Percentiles rank a stretch among this genome's conserved stretches.
Evolutionary conservation across 768 basidiomycete genomes (phyloP).

Genomic region (Suillus bovinus): DNA sequence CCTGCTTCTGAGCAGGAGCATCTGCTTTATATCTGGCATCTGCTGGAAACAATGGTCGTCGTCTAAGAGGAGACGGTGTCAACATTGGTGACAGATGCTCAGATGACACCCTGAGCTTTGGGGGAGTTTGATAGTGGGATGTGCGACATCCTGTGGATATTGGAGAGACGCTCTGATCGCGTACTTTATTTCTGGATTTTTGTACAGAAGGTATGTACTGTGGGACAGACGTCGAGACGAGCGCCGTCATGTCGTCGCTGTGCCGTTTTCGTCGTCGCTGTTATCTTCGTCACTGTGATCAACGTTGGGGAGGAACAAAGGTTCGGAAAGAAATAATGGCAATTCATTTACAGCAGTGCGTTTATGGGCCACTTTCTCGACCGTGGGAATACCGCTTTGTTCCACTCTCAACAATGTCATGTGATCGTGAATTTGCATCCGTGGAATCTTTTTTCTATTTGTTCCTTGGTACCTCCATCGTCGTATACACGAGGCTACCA

Average conservation of each 20-base stretch:
- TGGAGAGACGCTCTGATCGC: slow-evolving; percentile 32
- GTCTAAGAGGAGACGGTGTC: slow-evolving; percentile 62
- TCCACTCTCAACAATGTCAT: slow-evolving; percentile 33
- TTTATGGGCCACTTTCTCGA: slow-evolving; percentile 27
- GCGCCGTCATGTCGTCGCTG: slow-evolving; percentile 23
- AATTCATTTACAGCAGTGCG: slow-evolving; percentile 18
- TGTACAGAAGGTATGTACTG: slow-evolving; percentile 37
- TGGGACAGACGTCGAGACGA: slow-evolving; percentile 33
- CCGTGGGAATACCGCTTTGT: slow-evolving; percentile 27
- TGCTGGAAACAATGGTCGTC: slow-evolving; percentile 41
- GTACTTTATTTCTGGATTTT: slow-evolving; percentile 18
- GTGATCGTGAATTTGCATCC: slow-evolving; percentile 31
- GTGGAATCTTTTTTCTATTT: slow-evolving; percentile 17
- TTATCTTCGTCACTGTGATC: slow-evolving; percentile 22
- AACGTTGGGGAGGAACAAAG: slow-evolving; percentile 23
- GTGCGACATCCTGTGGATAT: slow-evolving; percentile 35
- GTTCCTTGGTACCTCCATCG: slow-evolving; percentile 19
- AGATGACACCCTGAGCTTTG: slow-evolving; percentile 27
- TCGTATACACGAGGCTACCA: slow-evolving; percentile 37
- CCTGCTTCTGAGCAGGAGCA: slow-evolving; percentile 41
- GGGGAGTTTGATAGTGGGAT: slow-evolving; percentile 36
- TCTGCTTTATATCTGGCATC: slow-evolving; percentile 13
- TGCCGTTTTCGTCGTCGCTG: slow-evolving; percentile 13
- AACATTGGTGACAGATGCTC: slow-evolving; percentile 60
- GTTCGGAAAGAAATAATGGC: slow-evolving; percentile 6